These are phyloP conservation scores for Wickerhamiella parazyma DNA, from an alignment of 805 yeast species.

Conservation along the genomic window DNA sequence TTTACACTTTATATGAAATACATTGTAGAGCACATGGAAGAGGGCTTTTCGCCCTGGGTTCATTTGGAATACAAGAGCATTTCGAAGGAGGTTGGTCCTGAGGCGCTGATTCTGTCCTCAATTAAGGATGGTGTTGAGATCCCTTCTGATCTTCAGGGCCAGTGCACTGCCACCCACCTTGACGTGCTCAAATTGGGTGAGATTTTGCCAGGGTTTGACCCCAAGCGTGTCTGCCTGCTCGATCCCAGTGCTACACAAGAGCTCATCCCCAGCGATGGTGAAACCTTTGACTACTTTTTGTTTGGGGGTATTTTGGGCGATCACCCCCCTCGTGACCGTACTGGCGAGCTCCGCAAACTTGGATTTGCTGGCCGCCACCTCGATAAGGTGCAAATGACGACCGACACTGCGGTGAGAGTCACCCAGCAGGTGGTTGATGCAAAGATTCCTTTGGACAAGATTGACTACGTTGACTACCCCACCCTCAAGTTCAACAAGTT, in stretches of 20 bases:
- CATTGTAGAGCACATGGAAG: slow-evolving; percentile 95
- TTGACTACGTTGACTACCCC: slow-evolving; percentile 82
- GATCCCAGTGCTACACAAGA: slow-evolving; percentile 80
- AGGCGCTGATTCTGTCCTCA: slow-evolving; percentile 63
- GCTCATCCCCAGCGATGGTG: slow-evolving; percentile 53
- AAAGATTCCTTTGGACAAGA: slow-evolving; percentile 46
- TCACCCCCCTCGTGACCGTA: slow-evolving; percentile 76
- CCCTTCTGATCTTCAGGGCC: slow-evolving; percentile 38
- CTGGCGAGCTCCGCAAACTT: slow-evolving; percentile 76
- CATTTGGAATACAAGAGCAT: slow-evolving; percentile 73
- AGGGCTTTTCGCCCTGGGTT: slow-evolving; percentile 95
- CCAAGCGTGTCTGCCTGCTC: slow-evolving; percentile 56
- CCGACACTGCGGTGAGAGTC: slow-evolving; percentile 92
- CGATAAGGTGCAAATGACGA: slow-evolving; percentile 88
- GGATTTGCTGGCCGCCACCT: slow-evolving; percentile 80
- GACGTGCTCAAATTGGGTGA: slow-evolving; percentile 39
- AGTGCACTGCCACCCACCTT: slow-evolving; percentile 63
- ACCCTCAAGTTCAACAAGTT: slow-evolving; percentile 76
- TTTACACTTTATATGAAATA: slow-evolving; percentile 35
- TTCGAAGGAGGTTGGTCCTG: slow-evolving; percentile 66
- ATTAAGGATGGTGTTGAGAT: slow-evolving; percentile 57
- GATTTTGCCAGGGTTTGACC: slow-evolving; percentile 27
- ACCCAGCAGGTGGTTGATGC: slow-evolving; percentile 66
- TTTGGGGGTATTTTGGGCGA: slow-evolving; percentile 96
- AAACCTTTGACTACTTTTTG: slow-evolving; percentile 68